phyloP scores from a whole-genome alignment of 2,329 filamentous ascomycete species.

The Claviceps africana region DNA sequence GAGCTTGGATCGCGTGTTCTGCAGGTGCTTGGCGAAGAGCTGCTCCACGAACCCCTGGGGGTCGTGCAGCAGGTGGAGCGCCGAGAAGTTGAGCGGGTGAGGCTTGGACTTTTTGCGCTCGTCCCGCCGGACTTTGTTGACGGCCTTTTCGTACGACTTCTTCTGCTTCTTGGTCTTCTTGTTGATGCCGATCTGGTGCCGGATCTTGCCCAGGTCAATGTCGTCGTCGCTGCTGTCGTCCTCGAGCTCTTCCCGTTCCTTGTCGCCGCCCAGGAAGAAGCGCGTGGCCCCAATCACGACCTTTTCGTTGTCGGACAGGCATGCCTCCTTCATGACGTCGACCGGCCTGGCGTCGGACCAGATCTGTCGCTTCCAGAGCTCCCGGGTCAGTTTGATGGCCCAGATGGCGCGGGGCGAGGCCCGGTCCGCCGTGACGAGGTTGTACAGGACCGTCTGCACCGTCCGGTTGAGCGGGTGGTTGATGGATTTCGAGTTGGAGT shows the following conservation, averaged over 20 bases:
- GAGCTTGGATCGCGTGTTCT: constrained; percentile 72
- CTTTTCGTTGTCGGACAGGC: constrained; percentile 82
- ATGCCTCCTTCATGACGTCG: constrained; percentile 95
- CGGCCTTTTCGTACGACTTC: constrained; percentile 64
- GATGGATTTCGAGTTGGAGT: constrained; percentile 71
- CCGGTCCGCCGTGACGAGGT: constrained; percentile 75
- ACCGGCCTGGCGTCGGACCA: constrained; percentile 92
- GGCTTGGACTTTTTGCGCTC: constrained; percentile 81
- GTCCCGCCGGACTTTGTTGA: constrained; percentile 66
- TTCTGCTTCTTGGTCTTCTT: constrained; percentile 90
- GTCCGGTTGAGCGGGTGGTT: constrained; percentile 91
- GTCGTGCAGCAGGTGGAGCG: constrained; percentile 83
- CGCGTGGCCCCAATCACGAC: constrained; percentile 75
- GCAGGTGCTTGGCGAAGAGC: constrained; percentile 81
- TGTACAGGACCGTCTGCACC: constrained; percentile 86
- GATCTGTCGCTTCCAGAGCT: constrained; percentile 91
- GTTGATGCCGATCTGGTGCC: constrained; percentile 80
- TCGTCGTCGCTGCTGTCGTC: constrained; percentile 78
- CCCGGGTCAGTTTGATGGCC: constrained; percentile 89
- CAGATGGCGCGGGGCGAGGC: constrained; percentile 78
- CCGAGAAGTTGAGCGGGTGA: constrained; percentile 88
- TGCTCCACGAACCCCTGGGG: constrained; percentile 87
- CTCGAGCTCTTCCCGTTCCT: constrained; percentile 84
- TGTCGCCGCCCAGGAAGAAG: constrained; percentile 93
- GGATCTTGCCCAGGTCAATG: constrained; percentile 64